phyloP scores from a whole-genome alignment of 371 early-diverging fungal genomes.

The Blakeslea trispora region DNA sequence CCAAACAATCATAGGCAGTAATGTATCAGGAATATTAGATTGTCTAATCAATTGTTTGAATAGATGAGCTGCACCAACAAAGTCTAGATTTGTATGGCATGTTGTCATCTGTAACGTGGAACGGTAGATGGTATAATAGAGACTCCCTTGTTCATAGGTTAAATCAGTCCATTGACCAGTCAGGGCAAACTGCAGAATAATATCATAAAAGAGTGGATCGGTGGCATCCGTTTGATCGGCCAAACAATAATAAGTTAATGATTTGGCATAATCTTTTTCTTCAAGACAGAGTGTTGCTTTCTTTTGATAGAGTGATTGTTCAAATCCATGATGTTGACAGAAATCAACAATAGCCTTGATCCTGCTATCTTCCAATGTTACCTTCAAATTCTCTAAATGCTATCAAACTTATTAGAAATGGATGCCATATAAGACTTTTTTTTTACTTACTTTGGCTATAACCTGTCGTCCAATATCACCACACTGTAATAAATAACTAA shows the following conservation, averaged over 20 bases:
- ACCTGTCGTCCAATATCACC: constrained; percentile 10
- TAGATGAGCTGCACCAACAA: background rate
- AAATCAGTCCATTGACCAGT: constrained; percentile 12
- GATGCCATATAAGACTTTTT: too few relatives aligned
- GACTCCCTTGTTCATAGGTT: background rate
- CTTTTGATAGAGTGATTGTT: background rate
- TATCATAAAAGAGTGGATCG: constrained; percentile 1
- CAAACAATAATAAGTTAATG: constrained; percentile 11
- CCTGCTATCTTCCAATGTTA: constrained; percentile 4
- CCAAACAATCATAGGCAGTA: constrained; percentile 8
- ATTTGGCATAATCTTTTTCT: constrained; percentile 10
- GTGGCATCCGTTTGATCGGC: constrained; percentile 3
- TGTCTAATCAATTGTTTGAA: constrained; percentile 3
- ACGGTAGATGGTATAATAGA: background rate
- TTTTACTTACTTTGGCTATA: constrained; percentile 14
- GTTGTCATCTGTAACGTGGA: background rate
- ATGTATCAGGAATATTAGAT: background rate
- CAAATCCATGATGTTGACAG: constrained; percentile 4
- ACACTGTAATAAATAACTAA: constrained; percentile 15
- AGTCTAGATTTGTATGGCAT: background rate
- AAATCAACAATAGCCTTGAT: constrained; percentile 8
- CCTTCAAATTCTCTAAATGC: constrained; percentile 10
- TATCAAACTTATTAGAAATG: background rate
- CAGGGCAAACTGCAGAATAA: background rate
- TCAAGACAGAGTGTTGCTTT: constrained; percentile 5